phyloP scores from a whole-genome alignment of 108 stramenopile species.

The Nitzschia sp. region DNA sequence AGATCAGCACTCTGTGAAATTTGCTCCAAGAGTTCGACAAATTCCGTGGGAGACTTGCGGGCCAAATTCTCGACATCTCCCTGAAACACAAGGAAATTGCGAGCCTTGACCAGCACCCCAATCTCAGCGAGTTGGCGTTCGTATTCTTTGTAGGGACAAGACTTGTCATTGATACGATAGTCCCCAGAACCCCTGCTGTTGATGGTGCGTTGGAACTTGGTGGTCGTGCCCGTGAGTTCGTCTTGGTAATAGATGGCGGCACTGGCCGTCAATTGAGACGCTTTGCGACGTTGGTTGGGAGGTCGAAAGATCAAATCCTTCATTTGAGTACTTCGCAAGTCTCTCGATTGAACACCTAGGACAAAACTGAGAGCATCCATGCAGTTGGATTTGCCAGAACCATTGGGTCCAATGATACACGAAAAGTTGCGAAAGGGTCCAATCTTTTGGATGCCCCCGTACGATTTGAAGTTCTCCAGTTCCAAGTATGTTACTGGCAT shows the following conservation, averaged over 20 bases:
- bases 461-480: slow-evolving; percentile 99
- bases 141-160: slow-evolving; percentile 83
- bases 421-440: slow-evolving; percentile 96
- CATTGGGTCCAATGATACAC: slow-evolving; percentile 87
- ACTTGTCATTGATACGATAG: slow-evolving; percentile 82
- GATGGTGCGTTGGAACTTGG: slow-evolving; percentile 86
- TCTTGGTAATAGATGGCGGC: slow-evolving; percentile 33
- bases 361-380: slow-evolving; percentile 97
- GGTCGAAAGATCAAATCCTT: slow-evolving; percentile 93
- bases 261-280: slow-evolving; percentile 31
- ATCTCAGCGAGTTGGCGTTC: slow-evolving; percentile 80
- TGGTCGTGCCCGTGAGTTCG: slow-evolving; percentile 45
- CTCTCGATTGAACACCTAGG: slow-evolving; percentile 92
- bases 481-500: slow-evolving; percentile 80
- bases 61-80: slow-evolving; percentile 98
- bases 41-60: slow-evolving; percentile 86
- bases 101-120: slow-evolving; percentile 95
- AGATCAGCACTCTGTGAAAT: slow-evolving; percentile 83
- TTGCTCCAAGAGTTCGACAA: slow-evolving; percentile 94
- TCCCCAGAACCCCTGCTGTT: slow-evolving; percentile 75
- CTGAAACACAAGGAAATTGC: slow-evolving; percentile 99
- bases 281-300: slow-evolving; percentile 41
- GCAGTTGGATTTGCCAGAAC: slow-evolving; percentile 82
- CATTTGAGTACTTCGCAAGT: slow-evolving; percentile 88
- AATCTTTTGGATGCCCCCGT: slow-evolving; percentile 88